Evolutionary conservation across 2,329 filamentous ascomycete species (phyloP), one percentile per base, ranked within the genome.

Genomic region (Hymenoscyphus fructigenus): DNA sequence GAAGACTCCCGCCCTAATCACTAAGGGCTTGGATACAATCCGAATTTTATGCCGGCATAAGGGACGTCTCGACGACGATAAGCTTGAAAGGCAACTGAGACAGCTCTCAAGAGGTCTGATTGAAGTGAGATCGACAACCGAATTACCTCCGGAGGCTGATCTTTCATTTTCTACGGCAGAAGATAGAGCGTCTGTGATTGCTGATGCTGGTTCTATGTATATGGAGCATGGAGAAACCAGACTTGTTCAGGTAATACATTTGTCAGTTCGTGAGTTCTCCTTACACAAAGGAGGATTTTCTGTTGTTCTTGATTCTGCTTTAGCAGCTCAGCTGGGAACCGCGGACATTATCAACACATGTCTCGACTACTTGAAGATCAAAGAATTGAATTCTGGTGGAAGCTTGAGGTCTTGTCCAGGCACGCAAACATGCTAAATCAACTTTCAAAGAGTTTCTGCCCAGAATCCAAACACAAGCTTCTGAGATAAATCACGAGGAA

Each of bases 231-330:
- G 29, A 32, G 29, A 32, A 32, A 32, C 29, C 14, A 47, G n/a
- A 9, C 72, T 68, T 2, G 74, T 79, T 6, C 79, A 79, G 63
- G 80, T 70, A 59, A 77, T 76, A 56, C 74, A 77, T 57, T 75
- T 76, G 65, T 73, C 74, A 5, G 70, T 80, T 66, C 68, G 74
- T 57, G 77, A 79, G 36, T 79, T 77, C 62, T 67, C 80, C 10
- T 65, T 79, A 41, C 36, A 44, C 23, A 10, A 29, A 14, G 23
- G 23, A 14, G 58, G 58, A 3, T 60, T 60, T 34, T 41, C 32
- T n/a, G n/a, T n/a, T 20, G 9, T 41, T 9, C 32, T 60, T 7
- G 36, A 23, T 41, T 5, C 17, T 3, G 12, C 14, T 28, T 10
- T 41, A 23, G 10, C 3, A 23, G 5, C 17, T 44, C 23, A 3